Evolutionary conservation across 1,284 basidiomycete species (phyloP).

Genomic region (Leccinum laetum): DNA sequence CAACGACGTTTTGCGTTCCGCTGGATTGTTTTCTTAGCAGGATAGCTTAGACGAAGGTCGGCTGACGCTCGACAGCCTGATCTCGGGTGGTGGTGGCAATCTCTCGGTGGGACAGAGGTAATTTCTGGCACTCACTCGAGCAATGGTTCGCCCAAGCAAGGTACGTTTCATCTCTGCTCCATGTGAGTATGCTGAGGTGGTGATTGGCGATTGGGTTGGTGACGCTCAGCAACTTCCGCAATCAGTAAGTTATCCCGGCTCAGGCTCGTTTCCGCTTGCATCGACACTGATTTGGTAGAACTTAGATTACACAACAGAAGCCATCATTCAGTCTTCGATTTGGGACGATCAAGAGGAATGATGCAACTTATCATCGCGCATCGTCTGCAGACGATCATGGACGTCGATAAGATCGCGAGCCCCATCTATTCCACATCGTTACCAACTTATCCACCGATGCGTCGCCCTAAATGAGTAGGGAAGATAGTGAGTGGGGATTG

Average conservation of each 20-base stretch:
- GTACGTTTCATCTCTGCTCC: constrained; percentile 14
- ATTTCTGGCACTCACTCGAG: constrained; percentile 47
- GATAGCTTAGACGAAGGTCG: constrained; percentile 43
- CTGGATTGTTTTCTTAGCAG: constrained; percentile 55
- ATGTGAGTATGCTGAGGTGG: not conserved
- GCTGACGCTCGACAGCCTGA: constrained; percentile 35
- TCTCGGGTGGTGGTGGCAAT: constrained; percentile 62
- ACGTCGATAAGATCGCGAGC: constrained; percentile 52
- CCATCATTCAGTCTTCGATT: constrained; percentile 32
- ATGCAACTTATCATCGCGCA: constrained; percentile 70
- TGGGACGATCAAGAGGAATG: constrained; percentile 47
- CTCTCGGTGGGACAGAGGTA: constrained; percentile 74
- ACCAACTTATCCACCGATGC: constrained; percentile 17
- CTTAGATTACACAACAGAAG: constrained; percentile 30
- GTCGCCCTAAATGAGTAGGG: constrained; percentile 32
- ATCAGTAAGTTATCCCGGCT: constrained; percentile 13
- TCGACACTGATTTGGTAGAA: not conserved
- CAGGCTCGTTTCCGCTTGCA: not conserved
- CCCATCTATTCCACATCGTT: constrained; percentile 5
- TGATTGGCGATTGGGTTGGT: not conserved
- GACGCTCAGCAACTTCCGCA: constrained; percentile 37
- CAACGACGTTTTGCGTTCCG: constrained; percentile 54
- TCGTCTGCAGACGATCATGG: constrained; percentile 71
- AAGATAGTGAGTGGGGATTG: constrained; percentile 30
- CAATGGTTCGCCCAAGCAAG: constrained; percentile 34